These are phyloP conservation scores for Garcia nutans DNA, from an alignment of 345 rosid genomes.

Conservation along the genomic window DNA sequence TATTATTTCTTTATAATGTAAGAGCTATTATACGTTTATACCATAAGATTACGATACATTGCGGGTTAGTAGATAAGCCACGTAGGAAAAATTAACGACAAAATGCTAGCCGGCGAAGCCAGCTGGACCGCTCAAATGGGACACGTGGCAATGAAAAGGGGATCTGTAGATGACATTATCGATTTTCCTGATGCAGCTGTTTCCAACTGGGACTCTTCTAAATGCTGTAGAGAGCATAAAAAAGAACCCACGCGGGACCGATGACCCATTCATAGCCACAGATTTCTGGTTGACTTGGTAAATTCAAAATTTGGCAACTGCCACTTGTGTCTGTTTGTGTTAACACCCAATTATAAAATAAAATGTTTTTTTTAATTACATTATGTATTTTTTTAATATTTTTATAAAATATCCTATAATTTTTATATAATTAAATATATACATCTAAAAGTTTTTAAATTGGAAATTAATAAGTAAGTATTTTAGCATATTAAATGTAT, in stretches of 20 bases:
- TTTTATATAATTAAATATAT: no score
- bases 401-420: no score
- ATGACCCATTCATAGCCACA: neutral
- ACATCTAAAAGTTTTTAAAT: no score
- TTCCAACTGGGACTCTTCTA: neutral
- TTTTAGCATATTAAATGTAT: no score
- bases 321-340: neutral
- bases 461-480: no score
- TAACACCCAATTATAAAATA: no score
- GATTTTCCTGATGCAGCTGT: conserved; percentile 10
- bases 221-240: neutral
- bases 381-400: no score
- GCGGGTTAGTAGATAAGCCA: conserved; percentile 14
- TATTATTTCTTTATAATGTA: no score
- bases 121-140: conserved; percentile 7
- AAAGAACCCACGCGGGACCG: neutral
- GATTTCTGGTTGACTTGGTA: conserved; percentile 6
- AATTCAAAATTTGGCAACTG: neutral
- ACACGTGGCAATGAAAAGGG: neutral
- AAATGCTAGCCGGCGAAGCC: conserved; percentile 23
- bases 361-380: no score
- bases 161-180: neutral
- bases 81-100: conserved; percentile 7
- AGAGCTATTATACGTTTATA: neutral
- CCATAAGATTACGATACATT: neutral